A percentile compares a stretch with the other conserved stretches of the same genome.
phyloP scores from a whole-genome alignment of 2,329 filamentous ascomycete genomes.

The Xylariaceae sp. region DNA sequence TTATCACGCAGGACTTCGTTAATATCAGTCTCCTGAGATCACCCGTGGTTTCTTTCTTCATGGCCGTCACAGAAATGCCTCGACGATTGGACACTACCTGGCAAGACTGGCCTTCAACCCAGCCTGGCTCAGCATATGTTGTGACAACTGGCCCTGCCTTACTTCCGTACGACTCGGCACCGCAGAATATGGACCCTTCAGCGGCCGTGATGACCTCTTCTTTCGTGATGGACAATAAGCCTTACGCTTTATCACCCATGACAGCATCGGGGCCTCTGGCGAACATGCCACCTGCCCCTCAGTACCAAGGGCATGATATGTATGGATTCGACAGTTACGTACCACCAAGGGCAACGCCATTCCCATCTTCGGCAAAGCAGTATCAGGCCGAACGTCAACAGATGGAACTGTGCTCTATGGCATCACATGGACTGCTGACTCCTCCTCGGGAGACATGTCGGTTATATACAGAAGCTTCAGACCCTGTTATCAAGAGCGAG shows the following conservation, averaged over 20 bases:
- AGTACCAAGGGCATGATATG: conserved; percentile 11
- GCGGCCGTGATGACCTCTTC: conserved; percentile 43
- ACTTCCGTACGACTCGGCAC: conserved; percentile 48
- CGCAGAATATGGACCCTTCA: conserved; percentile 34
- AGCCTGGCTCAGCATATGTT: conserved; percentile 39
- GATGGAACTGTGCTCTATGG: conserved; percentile 8
- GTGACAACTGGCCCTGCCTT: conserved; percentile 42
- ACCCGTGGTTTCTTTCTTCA: background rate
- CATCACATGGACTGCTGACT: conserved; percentile 3
- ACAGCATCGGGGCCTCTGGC: conserved; percentile 20
- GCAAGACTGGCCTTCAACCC: conserved; percentile 53
- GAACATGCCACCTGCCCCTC: conserved; percentile 23
- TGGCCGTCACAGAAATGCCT: background rate
- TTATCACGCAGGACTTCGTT: background rate
- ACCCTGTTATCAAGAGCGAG: conserved; percentile 16
- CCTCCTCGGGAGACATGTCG: conserved; percentile 4
- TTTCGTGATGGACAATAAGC: conserved; percentile 40
- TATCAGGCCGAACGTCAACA: conserved; percentile 10
- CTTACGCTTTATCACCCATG: conserved; percentile 43
- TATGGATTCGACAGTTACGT: conserved; percentile 15
- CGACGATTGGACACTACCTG: conserved; percentile 35
- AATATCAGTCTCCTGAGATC: background rate
- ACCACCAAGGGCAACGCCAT: conserved; percentile 3
- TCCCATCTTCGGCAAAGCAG: conserved; percentile 9
- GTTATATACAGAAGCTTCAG: conserved; percentile 6